Evolutionary conservation across 352 stramenopile genomes (phyloP).

Genomic region (Globisporangium ultimum): DNA sequence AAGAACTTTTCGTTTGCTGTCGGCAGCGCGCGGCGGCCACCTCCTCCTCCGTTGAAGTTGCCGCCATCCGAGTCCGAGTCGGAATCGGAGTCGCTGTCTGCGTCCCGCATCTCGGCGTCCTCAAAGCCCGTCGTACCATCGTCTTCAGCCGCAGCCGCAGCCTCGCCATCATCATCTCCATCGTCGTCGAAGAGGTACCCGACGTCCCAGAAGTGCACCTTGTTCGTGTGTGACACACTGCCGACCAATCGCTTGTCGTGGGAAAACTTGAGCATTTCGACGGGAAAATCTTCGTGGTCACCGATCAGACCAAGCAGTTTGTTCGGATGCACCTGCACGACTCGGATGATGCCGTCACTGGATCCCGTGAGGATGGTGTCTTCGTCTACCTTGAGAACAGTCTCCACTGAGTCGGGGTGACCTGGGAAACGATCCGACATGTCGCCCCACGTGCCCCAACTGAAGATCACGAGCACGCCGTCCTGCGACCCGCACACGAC

Average conservation of each 20-base stretch:
- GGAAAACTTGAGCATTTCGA: constrained; percentile 90
- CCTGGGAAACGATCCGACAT: constrained; percentile 94
- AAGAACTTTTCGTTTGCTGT: constrained; percentile 82
- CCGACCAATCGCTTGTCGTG: constrained; percentile 89
- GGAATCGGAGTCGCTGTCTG: constrained; percentile 72
- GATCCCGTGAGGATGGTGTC: constrained; percentile 96
- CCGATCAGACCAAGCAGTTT: constrained; percentile 96
- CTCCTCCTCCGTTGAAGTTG: constrained; percentile 12
- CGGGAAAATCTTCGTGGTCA: constrained; percentile 94
- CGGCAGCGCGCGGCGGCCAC: constrained; percentile 48
- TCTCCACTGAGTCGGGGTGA: constrained; percentile 94
- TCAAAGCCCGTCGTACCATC: constrained; percentile 28
- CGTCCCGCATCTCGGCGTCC: constrained; percentile 84
- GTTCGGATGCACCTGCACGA: constrained; percentile 95
- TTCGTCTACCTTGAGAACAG: constrained; percentile 95
- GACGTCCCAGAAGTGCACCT: constrained; percentile 95
- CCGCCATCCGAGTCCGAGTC: constrained; percentile 57
- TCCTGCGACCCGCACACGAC: constrained; percentile 94
- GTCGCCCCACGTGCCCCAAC: constrained; percentile 94
- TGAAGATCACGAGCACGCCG: constrained; percentile 94
- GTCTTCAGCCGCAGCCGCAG: constrained; percentile 45
- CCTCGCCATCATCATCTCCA: constrained; percentile 67
- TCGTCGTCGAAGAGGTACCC: constrained; percentile 90
- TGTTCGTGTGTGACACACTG: constrained; percentile 93
- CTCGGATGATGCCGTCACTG: constrained; percentile 93